Base-by-base conservation (phyloP, 176 grass and related monocot genomes). In the Guadua angustifolia region DNA sequence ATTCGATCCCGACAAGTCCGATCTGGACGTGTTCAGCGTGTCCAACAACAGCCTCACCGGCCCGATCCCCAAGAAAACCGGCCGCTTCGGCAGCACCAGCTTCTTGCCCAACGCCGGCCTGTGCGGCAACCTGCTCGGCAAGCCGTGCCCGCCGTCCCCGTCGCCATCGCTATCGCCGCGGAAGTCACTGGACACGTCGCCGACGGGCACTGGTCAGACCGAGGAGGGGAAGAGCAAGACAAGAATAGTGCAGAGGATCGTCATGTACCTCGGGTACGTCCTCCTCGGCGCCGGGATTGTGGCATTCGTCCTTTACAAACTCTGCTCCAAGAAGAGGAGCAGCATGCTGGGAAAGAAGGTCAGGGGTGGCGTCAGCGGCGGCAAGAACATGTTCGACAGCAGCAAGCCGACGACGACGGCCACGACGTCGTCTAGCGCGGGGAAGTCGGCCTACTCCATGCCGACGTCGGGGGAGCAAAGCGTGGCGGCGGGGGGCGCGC, bases 31-130 rank as follows among this genome's bases (percentile, higher is more conserved):
- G 29, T 29, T 29, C 29, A 29, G 29, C 57, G 86, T 91, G 19
- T 78, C 89, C 7, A 62, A 89, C 61, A 94, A 94, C 77, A 73
- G 25, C n/a, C 70, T 94, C 61, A 74, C 83, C 6, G 92, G 92
- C 0, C 39, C 66, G 5, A 76, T 94, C 56, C 89, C 89, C 6
- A 22, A 26, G 33, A 45, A 59, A 4, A 1, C 10, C 11, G 81
- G 24, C 9, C 11, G 0, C 0, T 87, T 94, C 40, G 36, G 16
- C 67, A 0, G 2, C 0, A 5, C 6, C 6, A 74, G 77, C 7
- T 91, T 82, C 66, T 60, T 4, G 21, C 72, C 60, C 2, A 94
- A 94, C 66, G 38, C 60, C 3, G 89, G 86, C 15, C 62, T 94
- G 45, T 94, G 89, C 43, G 92, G 86, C 0, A 0, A 18, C 4